Evolutionary conservation across 768 basidiomycete species (phyloP), one percentile per base, ranked within the genome.

Genomic region (Panellus pusillus): DNA sequence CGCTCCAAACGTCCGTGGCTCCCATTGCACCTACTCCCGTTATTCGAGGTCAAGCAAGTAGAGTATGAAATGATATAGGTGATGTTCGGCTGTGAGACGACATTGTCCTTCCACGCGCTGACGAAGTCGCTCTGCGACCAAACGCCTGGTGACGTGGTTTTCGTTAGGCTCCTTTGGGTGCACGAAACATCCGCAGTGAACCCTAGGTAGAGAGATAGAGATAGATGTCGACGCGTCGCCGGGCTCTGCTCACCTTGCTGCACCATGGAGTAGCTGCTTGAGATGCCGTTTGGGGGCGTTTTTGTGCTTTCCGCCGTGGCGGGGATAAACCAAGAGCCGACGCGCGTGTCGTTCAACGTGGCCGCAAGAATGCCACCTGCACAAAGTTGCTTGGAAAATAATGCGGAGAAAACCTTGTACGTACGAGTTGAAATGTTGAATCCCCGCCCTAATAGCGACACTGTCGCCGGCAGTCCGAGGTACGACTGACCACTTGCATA

Each of bases 151-250:
- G 43, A 36, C n/a, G 43, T 37, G 20, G n/a, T 18, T 14, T 40
- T 39, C 19, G 51, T 40, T 14, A 46, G 15, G 9, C 6, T 47
- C 24, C 32, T 28, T 2, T 46, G 31, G 17, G 28, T 24, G 12
- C 52, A 53, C 13, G 52, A 53, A n/a, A 53, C 52, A 42, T 46
- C 27, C 1, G 45, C 52, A 20, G 38, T 53, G 39, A 53, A 47
- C 9, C 52, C 52, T 53, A 20, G 8, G 15, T 14, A 31, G n/a
- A 17, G 9, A 9, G 17, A 6, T 13, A 3, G 15, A 13, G 15
- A 15, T 38, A 32, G 13, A 32, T 27, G 19, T 37, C 28, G 14
- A 13, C 24, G 9, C 32, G 2, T 19, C 18, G 20, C 3, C 31
- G 50, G 41, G 20, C 19, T 32, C 7, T 17, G 4, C 15, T 41